These are phyloP conservation scores for Cenchrus purpureus DNA, from an alignment of 176 grass and related monocot genomes.

Conservation along the genomic window DNA sequence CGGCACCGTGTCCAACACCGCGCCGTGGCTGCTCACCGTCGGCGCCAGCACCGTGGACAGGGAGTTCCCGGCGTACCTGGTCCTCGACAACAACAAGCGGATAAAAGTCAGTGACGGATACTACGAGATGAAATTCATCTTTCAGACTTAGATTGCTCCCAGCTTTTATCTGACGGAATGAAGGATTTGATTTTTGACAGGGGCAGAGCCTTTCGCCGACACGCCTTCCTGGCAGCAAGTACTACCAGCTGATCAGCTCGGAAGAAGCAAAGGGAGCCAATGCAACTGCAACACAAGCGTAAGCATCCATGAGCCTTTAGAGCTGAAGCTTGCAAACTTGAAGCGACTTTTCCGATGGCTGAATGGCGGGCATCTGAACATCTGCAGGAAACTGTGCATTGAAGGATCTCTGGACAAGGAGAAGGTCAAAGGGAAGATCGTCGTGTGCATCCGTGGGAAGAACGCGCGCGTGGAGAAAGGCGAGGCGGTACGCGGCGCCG, in stretches of 20 bases:
- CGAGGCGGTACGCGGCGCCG: constrained; percentile 53
- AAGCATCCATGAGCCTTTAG: neutral
- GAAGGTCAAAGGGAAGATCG: constrained; percentile 76
- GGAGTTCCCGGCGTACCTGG: constrained; percentile 70
- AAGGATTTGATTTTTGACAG: constrained; percentile 30
- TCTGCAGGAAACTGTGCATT: constrained; percentile 64
- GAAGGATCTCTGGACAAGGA: constrained; percentile 50
- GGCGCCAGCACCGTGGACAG: constrained; percentile 85
- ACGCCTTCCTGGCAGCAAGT: constrained; percentile 48
- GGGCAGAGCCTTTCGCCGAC: constrained; percentile 75
- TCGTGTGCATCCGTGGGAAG: constrained; percentile 73
- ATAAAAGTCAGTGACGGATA: constrained; percentile 51
- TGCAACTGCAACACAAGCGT: constrained; percentile 53
- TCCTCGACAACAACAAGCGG: constrained; percentile 52
- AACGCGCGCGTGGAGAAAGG: constrained; percentile 85
- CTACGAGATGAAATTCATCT: neutral
- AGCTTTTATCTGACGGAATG: neutral
- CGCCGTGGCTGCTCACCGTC: constrained; percentile 88
- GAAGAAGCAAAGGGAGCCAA: constrained; percentile 51
- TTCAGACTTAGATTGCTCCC: neutral
- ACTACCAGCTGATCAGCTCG: constrained; percentile 69
- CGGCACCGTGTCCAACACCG: constrained; percentile 77
- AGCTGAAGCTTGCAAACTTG: neutral
- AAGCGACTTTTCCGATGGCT: no score
- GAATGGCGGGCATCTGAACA: neutral